Evolutionary conservation across 2,329 filamentous ascomycete species (phyloP), one percentile per base, ranked within the genome.

Genomic region (Fusarium caatingaense): DNA sequence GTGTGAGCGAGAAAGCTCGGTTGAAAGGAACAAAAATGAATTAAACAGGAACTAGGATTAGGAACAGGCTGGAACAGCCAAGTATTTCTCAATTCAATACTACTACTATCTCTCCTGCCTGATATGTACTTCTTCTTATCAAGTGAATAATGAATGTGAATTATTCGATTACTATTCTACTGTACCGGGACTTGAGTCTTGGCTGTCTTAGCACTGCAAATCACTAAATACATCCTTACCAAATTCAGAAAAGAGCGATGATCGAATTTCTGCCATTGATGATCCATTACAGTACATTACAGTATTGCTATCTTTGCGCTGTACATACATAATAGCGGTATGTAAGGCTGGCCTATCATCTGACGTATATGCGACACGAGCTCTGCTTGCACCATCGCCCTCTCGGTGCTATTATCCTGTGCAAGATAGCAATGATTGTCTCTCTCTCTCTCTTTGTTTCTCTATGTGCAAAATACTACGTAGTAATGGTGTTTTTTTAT

Each of bases 41-140:
- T 48, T 47, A 53, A 63, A 66, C 66, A 67, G 72, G 69, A 75
- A 75, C 72, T 62, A 70, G 61, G 69, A 75, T 75, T 68, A 72
- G 72, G 70, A 56, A 53, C 53, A 51, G 58, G 46, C 46, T 57
- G 44, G 44, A 42, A 64, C 70, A 70, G 59, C 64, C 58, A 72
- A 57, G 46, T 47, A 37, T 58, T 47, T 56, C 37, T 64, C 60
- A 60, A 48, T 55, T 55, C 46, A 23, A 44, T 28, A 60, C 45
- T 23, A 63, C 37, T 53, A 48, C n/a, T 32, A 57, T 49, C 25
- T 48, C 48, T 56, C 41, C 21, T 37, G 32, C 18, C 12, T 57
- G 30, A 27, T 27, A 18, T 51, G 21, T 25, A 18, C 20, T 25
- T n/a, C 20, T 25, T n/a, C 21, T 18, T 37, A 18, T n/a, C 8